phyloP scores from a whole-genome alignment of 2,329 filamentous ascomycete species.

The Colletotrichum nymphaeae region DNA sequence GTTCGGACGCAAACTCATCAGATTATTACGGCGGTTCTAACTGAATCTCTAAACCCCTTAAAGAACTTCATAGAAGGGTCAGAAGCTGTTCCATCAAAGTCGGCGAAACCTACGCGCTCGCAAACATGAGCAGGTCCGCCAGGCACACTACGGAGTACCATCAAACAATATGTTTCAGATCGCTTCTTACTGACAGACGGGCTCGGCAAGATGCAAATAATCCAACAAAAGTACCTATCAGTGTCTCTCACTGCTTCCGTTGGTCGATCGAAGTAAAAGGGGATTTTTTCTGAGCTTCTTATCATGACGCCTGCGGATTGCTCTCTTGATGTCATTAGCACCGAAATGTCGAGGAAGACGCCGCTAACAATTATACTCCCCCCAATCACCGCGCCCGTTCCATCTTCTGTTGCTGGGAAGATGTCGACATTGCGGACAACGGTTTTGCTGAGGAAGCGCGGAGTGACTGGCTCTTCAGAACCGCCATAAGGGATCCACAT shows the following conservation, averaged over 20 bases:
- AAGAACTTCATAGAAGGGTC: not conserved
- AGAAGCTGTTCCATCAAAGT: not conserved
- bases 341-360: not conserved
- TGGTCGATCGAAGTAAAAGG: not conserved
- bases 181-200: not conserved
- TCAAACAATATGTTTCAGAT: not conserved
- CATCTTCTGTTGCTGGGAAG: not conserved
- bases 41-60: not conserved
- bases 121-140: not conserved
- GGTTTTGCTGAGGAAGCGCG: not conserved
- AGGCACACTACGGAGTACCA: not conserved
- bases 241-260: too few relatives aligned
- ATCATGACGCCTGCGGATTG: not conserved
- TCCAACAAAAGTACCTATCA: not conserved
- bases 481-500: constrained; percentile 13
- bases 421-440: not conserved
- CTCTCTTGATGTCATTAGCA: not conserved
- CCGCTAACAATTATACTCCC: not conserved
- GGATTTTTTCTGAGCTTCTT: not conserved
- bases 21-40: not conserved
- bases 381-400: not conserved
- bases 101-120: not conserved
- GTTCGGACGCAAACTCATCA: not conserved
- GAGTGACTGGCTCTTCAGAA: not conserved
- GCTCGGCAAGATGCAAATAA: not conserved